Conservation (phyloP, 352 stramenopile genomes). For the Phytophthora lateralis region DNA sequence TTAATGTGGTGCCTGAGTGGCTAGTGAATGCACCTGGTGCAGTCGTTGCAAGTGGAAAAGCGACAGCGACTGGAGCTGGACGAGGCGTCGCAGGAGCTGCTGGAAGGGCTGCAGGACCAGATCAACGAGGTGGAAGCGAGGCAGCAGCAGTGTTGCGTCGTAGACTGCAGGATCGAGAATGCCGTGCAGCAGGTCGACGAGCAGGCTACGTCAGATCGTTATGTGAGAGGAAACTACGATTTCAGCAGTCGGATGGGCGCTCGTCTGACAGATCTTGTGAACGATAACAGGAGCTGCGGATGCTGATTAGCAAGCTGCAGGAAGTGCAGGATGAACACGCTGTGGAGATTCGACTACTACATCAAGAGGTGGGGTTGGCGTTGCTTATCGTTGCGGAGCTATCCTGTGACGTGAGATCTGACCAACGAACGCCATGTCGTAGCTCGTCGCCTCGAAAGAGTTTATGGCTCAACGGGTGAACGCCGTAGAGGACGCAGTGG, state of each 20-base stretch:
- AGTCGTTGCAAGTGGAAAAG: slow-evolving; percentile 68
- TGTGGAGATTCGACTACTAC: slow-evolving; percentile 50
- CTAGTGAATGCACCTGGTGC: neutral
- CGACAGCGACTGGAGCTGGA: slow-evolving; percentile 61
- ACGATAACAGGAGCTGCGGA: slow-evolving; percentile 44
- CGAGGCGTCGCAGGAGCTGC: slow-evolving; percentile 59
- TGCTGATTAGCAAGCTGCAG: slow-evolving; percentile 46
- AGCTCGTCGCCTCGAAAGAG: slow-evolving; percentile 40
- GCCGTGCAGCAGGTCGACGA: slow-evolving; percentile 38
- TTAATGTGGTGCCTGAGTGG: neutral
- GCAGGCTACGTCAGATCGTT: slow-evolving; percentile 40
- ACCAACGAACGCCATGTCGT: neutral
- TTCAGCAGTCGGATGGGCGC: slow-evolving; percentile 2
- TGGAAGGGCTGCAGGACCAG: slow-evolving; percentile 60
- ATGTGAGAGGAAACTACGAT: slow-evolving; percentile 30
- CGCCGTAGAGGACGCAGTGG: slow-evolving; percentile 48
- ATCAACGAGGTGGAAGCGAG: slow-evolving; percentile 46
- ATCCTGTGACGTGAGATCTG: slow-evolving; percentile 1
- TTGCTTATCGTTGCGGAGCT: neutral
- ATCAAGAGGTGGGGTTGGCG: slow-evolving; percentile 40
- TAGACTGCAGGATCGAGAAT: slow-evolving; percentile 41
- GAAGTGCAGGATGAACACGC: slow-evolving; percentile 50
- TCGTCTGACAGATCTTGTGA: slow-evolving; percentile 13
- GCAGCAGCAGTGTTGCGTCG: slow-evolving; percentile 32
- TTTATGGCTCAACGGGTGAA: slow-evolving; percentile 48